Percentiles rank a stretch among this genome's conserved stretches.
Evolutionary conservation across 805 yeast species (phyloP).

Genomic region (Hanseniaspora vineae): DNA sequence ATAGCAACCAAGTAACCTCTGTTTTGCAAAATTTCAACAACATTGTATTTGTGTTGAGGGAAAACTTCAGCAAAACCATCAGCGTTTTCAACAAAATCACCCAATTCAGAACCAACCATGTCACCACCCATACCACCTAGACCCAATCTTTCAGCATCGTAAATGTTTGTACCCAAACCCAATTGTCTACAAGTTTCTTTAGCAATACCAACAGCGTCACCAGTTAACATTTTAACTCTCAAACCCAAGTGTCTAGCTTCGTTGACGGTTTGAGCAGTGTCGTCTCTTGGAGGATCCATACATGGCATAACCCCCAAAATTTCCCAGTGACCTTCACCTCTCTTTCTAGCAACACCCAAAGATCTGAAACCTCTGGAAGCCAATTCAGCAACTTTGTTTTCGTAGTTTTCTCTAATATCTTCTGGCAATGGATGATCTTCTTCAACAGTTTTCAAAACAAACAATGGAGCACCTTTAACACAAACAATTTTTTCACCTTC

Average conservation of each 20-base stretch:
- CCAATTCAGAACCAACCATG: conserved; percentile 95
- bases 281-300: conserved; percentile 98
- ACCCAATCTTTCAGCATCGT: conserved; percentile 94
- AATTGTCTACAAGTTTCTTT: conserved; percentile 97
- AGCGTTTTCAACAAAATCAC: conserved; percentile 93
- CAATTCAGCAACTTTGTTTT: conserved; percentile 93
- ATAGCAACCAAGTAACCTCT: conserved; percentile 96
- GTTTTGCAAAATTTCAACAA: conserved; percentile 87
- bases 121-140: conserved; percentile 86
- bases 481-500: conserved; percentile 89
- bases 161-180: conserved; percentile 92
- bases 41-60: conserved; percentile 96
- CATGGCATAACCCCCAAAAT: conserved; percentile 96
- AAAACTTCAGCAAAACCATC: conserved; percentile 98
- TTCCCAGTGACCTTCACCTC: conserved; percentile 98
- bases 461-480: conserved; percentile 97
- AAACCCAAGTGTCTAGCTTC: conserved; percentile 89
- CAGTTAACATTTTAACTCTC: conserved; percentile 95
- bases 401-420: conserved; percentile 86
- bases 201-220: conserved; percentile 98
- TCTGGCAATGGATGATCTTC: conserved; percentile 95
- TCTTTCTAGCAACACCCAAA: conserved; percentile 96
- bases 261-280: conserved; percentile 85
- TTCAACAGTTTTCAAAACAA: conserved; percentile 92
- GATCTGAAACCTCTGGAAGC: conserved; percentile 98